phyloP scores from a whole-genome alignment of 2,329 filamentous ascomycete genomes.

The Alternaria sp. region DNA sequence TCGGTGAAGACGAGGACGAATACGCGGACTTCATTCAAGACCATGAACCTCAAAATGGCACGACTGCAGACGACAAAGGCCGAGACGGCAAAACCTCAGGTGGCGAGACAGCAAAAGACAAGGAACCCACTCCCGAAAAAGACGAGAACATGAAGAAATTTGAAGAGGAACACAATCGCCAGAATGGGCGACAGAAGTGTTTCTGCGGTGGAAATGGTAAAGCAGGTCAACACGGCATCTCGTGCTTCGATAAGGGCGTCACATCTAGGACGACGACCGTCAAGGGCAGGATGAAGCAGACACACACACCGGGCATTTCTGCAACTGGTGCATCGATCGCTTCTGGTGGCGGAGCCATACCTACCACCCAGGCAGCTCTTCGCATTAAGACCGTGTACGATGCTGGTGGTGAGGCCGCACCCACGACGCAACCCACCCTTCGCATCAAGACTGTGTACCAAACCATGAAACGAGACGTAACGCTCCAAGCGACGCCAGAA shows the following conservation, averaged over 20 bases:
- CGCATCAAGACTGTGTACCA: background rate
- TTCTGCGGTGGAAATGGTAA: background rate
- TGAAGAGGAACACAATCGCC: background rate
- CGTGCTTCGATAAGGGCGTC: background rate
- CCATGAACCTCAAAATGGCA: background rate
- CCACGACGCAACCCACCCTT: too few species aligned
- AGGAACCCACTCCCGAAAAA: background rate
- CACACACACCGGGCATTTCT: background rate
- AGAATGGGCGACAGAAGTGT: background rate
- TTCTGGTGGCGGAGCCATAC: background rate
- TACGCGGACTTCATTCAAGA: background rate
- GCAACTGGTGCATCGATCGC: background rate
- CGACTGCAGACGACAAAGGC: background rate
- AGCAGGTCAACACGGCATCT: background rate
- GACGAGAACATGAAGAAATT: background rate
- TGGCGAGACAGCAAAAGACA: background rate
- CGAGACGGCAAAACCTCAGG: background rate
- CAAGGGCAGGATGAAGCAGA: background rate
- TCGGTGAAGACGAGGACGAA: background rate
- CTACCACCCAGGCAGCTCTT: too few species aligned
- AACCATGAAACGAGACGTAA: background rate
- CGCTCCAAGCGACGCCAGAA: background rate
- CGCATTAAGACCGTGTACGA: background rate
- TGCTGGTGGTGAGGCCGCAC: background rate
- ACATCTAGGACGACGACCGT: background rate